Base-by-base conservation (phyloP, 495 filamentous ascomycete genomes). In the Penicillium flavigenum region DNA sequence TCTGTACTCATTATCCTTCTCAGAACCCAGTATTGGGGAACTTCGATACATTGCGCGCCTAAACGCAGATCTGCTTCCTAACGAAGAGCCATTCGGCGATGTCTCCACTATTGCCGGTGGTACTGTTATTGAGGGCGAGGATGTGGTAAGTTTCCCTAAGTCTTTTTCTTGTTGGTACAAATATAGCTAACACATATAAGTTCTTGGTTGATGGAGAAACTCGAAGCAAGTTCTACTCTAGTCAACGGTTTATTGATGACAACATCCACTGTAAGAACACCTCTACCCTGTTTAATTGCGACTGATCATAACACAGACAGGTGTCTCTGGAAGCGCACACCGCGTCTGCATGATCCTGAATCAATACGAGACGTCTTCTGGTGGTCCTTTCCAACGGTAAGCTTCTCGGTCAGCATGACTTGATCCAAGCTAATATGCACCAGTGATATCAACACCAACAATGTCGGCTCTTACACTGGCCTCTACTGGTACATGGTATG, bases 181-280 rank as follows among this genome's bases (percentile, higher is more conserved):
- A 20, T 20, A 20, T 20, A 20, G 20, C 43, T 55, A 8, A 61
- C 52, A 1, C 2, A 11, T 29, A 22, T 39, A n/a, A 61, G 63
- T 87, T 79, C 61, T 47, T 83, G 34, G 81, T 87, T 36, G 63
- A 78, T 58, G 81, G 83, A 12, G 73, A 87, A 61, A 87, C 85
- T 0, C 81, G 85, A 24, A 83, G 79, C 67, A 88, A 88, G 67
- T 88, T 88, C 74, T 88, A 86, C 72, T 86, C 83, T 16, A 83
- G 81, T 60, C 73, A 84, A 14, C 75, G 83, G 1, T 87, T 87
- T 69, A 87, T 88, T 70, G 85, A 88, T 63, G 84, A 88, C 59
- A 72, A 82, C 12, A 76, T 78, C 8, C 83, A 87, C 60, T 88
- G 85, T 70, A 49, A n/a, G 62, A 27, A 50, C 0, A 17, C 22